Percentiles rank a stretch among this genome's conserved stretches.
These are phyloP conservation scores for Sugiyamaella castrensis DNA, from an alignment of 1,139 yeast species.

Conservation along the genomic window DNA sequence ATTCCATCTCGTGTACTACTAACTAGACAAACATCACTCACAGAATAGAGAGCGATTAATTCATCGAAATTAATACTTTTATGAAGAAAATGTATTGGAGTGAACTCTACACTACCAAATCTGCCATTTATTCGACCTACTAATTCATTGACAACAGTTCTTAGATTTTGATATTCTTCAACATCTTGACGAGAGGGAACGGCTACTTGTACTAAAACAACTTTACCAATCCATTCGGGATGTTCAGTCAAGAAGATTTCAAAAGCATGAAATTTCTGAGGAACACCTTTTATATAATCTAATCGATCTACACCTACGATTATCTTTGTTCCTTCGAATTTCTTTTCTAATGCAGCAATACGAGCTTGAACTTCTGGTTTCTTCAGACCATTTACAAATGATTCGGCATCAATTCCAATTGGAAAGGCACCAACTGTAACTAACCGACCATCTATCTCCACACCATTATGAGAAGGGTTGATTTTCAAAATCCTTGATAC, in stretches of 20 bases:
- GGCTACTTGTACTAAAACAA: slow-evolving; percentile 92
- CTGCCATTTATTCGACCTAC: slow-evolving; percentile 96
- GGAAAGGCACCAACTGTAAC: slow-evolving; percentile 96
- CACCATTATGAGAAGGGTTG: slow-evolving; percentile 87
- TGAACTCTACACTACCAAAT: slow-evolving; percentile 96
- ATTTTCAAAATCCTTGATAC: slow-evolving; percentile 84
- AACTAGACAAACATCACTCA: slow-evolving; percentile 88
- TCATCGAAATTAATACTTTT: slow-evolving; percentile 88
- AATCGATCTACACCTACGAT: slow-evolving; percentile 95
- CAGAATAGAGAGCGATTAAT: slow-evolving; percentile 77
- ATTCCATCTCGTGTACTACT: slow-evolving; percentile 97
- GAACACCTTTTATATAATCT: slow-evolving; percentile 96
- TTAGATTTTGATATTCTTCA: slow-evolving; percentile 90
- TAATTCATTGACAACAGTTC: slow-evolving; percentile 92
- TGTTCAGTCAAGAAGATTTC: slow-evolving; percentile 88
- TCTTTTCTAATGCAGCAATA: slow-evolving; percentile 56
- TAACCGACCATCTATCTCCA: slow-evolving; percentile 69
- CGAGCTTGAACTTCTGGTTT: slow-evolving; percentile 62
- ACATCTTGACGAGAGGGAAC: slow-evolving; percentile 98
- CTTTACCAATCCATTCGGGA: slow-evolving; percentile 98
- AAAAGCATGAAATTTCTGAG: slow-evolving; percentile 93
- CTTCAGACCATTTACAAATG: slow-evolving; percentile 76
- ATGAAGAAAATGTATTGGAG: slow-evolving; percentile 96
- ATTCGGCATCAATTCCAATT: slow-evolving; percentile 94
- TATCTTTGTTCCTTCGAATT: slow-evolving; percentile 70